phyloP scores from a whole-genome alignment of 2,329 filamentous ascomycete genomes.

The Hirsutella thompsonii region DNA sequence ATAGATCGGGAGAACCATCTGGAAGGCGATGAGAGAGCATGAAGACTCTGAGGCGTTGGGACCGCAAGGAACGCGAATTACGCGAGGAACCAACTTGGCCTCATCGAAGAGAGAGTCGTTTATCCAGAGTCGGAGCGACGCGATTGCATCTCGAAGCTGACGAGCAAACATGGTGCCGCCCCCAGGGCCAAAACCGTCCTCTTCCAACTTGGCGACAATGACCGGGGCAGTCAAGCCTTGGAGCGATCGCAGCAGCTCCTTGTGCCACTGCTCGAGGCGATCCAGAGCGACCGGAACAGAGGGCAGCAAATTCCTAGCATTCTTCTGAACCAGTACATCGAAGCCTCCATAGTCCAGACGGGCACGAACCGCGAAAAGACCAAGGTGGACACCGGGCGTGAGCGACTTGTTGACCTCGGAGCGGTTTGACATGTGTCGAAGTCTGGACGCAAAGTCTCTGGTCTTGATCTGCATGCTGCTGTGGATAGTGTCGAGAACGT shows the following conservation, averaged over 20 bases:
- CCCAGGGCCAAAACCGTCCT: not conserved
- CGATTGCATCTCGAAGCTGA: constrained; percentile 29
- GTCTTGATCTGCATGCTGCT: constrained; percentile 62
- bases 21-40: constrained; percentile 36
- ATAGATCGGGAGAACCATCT: constrained; percentile 49
- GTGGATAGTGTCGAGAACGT: constrained; percentile 58
- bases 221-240: constrained; percentile 27
- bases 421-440: constrained; percentile 53
- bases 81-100: constrained; percentile 27
- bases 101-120: constrained; percentile 32
- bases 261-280: constrained; percentile 39
- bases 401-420: constrained; percentile 31
- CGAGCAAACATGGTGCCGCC: constrained; percentile 23
- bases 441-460: constrained; percentile 42
- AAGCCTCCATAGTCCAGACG: constrained; percentile 41
- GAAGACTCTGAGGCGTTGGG: constrained; percentile 1
- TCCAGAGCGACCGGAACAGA: constrained; percentile 40
- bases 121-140: constrained; percentile 25
- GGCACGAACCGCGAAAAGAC: constrained; percentile 44
- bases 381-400: constrained; percentile 41
- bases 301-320: constrained; percentile 46
- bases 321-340: constrained; percentile 46
- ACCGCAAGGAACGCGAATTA: constrained; percentile 28
- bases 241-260: constrained; percentile 38
- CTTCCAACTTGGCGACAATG: constrained; percentile 23